Evolutionary conservation across 2,329 filamentous ascomycete genomes (phyloP).

Genomic region (Ophiocordyceps camponoti-leonardi): DNA sequence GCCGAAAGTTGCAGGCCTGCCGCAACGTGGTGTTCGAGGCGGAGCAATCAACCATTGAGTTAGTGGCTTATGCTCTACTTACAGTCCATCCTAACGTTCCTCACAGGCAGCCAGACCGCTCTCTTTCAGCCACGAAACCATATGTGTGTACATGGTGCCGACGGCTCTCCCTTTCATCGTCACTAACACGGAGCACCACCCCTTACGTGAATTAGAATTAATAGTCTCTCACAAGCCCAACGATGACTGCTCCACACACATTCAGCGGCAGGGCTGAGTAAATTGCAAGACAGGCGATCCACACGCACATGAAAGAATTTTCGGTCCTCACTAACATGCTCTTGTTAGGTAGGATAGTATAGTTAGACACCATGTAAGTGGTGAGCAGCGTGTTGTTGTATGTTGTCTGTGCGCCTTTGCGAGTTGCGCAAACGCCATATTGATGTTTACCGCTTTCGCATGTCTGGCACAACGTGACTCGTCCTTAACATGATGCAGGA

Average conservation of each 20-base stretch:
- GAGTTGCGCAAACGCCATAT: neutral
- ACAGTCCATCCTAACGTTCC: too few species aligned
- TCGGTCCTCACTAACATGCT: neutral
- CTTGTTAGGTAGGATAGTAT: neutral
- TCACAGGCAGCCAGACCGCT: neutral
- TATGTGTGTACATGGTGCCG: neutral
- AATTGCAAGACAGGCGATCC: neutral
- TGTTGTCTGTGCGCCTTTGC: neutral
- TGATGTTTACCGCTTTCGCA: neutral
- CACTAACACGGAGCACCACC: neutral
- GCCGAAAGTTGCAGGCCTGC: neutral
- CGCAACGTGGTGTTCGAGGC: neutral
- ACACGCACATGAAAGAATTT: neutral
- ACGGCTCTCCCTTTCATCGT: neutral
- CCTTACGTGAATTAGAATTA: neutral
- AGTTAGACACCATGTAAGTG: too few species aligned
- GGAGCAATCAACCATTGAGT: neutral
- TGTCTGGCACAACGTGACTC: too few species aligned
- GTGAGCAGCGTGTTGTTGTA: too few species aligned
- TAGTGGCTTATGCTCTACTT: neutral
- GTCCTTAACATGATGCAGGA: neutral
- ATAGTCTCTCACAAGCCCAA: neutral
- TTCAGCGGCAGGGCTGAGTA: neutral
- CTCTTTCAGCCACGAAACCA: neutral
- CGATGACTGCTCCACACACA: neutral